These are phyloP conservation scores for Uromyces viciae-fabae DNA, from an alignment of 1,284 basidiomycete genomes.

Conservation along the genomic window DNA sequence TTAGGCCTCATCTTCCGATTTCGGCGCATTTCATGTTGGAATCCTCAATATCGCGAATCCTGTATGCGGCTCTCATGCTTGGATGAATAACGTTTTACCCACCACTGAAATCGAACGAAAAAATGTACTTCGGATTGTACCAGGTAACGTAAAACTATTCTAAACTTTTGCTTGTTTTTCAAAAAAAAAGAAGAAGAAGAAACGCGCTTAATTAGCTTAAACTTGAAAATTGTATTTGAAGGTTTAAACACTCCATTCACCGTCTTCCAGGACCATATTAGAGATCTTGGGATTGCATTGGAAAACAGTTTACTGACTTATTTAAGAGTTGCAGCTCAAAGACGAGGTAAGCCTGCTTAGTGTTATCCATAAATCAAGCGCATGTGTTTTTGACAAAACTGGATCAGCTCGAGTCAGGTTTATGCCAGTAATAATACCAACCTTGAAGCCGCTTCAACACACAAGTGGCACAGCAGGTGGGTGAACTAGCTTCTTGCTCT, in stretches of 20 bases:
- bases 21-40: constrained; percentile 65
- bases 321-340: constrained; percentile 39
- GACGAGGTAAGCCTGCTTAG: constrained; percentile 13
- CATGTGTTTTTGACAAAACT: background rate
- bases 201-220: too few species aligned
- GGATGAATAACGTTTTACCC: constrained; percentile 52
- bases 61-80: constrained; percentile 66
- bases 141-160: constrained; percentile 19
- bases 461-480: constrained; percentile 36
- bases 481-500: background rate
- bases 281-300: constrained; percentile 33
- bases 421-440: constrained; percentile 40
- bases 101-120: constrained; percentile 32
- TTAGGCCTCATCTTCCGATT: constrained; percentile 41
- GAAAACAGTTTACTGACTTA: constrained; percentile 34
- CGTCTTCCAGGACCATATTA: constrained; percentile 37
- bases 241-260: constrained; percentile 34
- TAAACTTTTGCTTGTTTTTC: background rate
- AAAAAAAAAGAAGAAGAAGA: too few species aligned
- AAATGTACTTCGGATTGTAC: constrained; percentile 28
- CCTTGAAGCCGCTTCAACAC: constrained; percentile 20
- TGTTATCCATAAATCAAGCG: too few species aligned
- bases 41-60: constrained; percentile 72
- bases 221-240: background rate
- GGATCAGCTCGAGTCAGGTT: constrained; percentile 32